These are phyloP conservation scores for Ceratorhiza oryzae-sativae DNA, from an alignment of 1,284 basidiomycete species.

Conservation along the genomic window DNA sequence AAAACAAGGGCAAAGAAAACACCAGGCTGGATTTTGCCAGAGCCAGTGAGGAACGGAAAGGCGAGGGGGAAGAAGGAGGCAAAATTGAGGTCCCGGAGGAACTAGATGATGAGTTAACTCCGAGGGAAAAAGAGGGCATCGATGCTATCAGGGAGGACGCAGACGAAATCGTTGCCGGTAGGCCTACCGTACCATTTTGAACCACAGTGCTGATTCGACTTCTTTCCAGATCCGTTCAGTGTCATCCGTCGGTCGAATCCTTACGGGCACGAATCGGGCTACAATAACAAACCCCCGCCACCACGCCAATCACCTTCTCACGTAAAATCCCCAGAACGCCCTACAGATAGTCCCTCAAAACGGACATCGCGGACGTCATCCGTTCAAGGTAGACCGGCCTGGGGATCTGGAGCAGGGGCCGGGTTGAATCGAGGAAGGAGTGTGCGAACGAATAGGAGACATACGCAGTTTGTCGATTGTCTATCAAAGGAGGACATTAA, in stretches of 20 bases:
- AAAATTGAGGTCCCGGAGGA: conserved; percentile 42
- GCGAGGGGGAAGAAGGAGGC: conserved; percentile 46
- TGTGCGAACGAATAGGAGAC: conserved; percentile 72
- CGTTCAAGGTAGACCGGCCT: neutral
- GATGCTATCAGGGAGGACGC: conserved; percentile 48
- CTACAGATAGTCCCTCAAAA: neutral
- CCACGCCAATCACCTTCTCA: conserved; percentile 42
- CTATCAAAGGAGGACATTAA: conserved; percentile 73
- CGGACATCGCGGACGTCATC: neutral
- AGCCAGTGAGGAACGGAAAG: conserved; percentile 53
- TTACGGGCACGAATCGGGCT: conserved; percentile 22
- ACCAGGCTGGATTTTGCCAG: conserved; percentile 51
- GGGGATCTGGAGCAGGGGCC: conserved; percentile 8
- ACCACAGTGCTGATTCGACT: neutral
- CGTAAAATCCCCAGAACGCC: conserved; percentile 34
- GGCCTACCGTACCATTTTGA: conserved; percentile 9
- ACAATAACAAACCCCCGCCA: conserved; percentile 28
- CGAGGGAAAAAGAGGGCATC: conserved; percentile 20
- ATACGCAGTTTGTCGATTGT: conserved; percentile 73
- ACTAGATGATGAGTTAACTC: neutral
- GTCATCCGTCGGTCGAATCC: neutral
- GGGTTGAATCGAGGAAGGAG: conserved; percentile 63
- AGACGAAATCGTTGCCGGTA: conserved; percentile 49
- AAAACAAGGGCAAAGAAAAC: conserved; percentile 68
- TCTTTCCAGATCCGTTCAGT: neutral